A percentile compares a stretch with the other conserved stretches of the same genome.
These are phyloP conservation scores for Aspergillus sp. DNA, from an alignment of 2,329 filamentous ascomycete species.

Conservation along the genomic window DNA sequence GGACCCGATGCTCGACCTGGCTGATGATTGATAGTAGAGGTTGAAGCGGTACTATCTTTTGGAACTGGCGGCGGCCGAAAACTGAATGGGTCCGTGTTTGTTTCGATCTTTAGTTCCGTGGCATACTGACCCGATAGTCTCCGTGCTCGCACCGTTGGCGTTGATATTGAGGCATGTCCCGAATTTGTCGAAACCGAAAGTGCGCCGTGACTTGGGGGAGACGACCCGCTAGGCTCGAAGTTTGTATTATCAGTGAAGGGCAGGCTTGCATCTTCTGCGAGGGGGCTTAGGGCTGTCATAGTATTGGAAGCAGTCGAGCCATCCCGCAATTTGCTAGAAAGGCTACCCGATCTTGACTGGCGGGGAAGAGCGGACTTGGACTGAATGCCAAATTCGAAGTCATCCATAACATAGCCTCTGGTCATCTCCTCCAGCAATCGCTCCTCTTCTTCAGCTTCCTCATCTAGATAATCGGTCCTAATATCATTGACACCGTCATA, in stretches of 20 bases:
- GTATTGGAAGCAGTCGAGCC: conserved; percentile 75
- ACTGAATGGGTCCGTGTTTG: conserved; percentile 43
- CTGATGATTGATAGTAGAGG: conserved; percentile 14
- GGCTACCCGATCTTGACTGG: conserved; percentile 78
- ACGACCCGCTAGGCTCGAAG: conserved; percentile 35
- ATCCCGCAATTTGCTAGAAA: conserved; percentile 77
- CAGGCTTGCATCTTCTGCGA: conserved; percentile 62
- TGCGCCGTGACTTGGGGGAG: conserved; percentile 42
- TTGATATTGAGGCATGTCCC: conserved; percentile 3
- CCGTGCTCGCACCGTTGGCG: conserved; percentile 67
- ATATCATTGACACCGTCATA: conserved; percentile 24
- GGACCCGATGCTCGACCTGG: conserved; percentile 15
- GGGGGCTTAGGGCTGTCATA: conserved; percentile 69
- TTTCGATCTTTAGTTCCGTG: conserved; percentile 89
- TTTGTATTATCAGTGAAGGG: conserved; percentile 38
- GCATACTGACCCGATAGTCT: conserved; percentile 77
- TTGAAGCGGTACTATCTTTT: conserved; percentile 31
- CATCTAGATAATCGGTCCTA: conserved; percentile 55
- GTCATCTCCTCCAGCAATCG: conserved; percentile 85
- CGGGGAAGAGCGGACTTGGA: conserved; percentile 69
- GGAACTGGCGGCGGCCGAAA: conserved; percentile 31
- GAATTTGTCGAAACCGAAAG: conserved; percentile 5
- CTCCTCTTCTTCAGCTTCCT: conserved; percentile 72
- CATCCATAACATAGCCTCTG: conserved; percentile 76
- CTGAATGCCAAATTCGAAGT: conserved; percentile 73